Evolutionary conservation across 2,329 filamentous ascomycete species (phyloP).

Genomic region (Truncatella angustata): DNA sequence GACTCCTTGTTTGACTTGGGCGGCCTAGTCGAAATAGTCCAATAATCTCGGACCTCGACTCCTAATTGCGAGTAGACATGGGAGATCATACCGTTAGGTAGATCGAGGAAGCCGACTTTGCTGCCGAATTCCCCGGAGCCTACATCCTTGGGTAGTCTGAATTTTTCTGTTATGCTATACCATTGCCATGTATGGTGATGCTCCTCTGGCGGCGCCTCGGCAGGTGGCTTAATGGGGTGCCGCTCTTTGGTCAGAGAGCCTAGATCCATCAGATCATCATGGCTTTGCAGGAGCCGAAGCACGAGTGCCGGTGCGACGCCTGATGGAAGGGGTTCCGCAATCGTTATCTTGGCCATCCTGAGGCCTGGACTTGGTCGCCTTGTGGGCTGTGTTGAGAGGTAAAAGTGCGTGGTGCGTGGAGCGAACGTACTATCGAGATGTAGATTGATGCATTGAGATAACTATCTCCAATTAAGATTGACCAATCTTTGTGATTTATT

Average conservation of each 20-base stretch:
- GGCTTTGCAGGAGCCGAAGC: not conserved
- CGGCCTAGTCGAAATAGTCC: not conserved
- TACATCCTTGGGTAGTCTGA: constrained; percentile 1
- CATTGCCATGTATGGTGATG: not conserved
- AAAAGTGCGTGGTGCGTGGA: not conserved
- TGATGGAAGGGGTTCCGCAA: not conserved
- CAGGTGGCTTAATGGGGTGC: not conserved
- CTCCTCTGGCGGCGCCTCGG: constrained; percentile 3
- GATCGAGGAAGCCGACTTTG: constrained; percentile 2
- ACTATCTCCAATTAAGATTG: not conserved
- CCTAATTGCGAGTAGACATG: constrained; percentile 1
- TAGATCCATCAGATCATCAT: not conserved
- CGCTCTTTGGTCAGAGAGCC: constrained; percentile 3
- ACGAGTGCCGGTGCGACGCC: not conserved
- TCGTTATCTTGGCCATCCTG: not conserved
- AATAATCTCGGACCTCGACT: not conserved
- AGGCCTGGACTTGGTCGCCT: not conserved
- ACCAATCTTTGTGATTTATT: not conserved
- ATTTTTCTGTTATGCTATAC: constrained; percentile 1
- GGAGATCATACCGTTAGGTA: constrained; percentile 3
- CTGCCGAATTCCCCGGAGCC: constrained; percentile 1
- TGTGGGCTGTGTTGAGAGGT: not conserved
- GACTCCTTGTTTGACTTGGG: not conserved
- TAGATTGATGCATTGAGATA: not conserved
- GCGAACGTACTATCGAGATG: not conserved